phyloP scores from a whole-genome alignment of 306 rosid species.

The Rosa multiflora region DNA sequence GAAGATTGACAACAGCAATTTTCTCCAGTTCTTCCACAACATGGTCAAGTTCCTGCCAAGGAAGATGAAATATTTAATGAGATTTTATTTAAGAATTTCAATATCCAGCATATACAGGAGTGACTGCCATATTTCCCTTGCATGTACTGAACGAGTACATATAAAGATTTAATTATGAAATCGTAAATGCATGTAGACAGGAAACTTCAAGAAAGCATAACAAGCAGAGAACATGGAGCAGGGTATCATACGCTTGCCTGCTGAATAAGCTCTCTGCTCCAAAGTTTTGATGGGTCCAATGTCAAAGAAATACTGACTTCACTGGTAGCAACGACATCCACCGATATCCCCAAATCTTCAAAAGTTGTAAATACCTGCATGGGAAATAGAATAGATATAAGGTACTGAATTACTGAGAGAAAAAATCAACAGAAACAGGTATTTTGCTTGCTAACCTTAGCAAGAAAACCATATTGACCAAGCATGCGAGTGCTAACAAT shows the following conservation, averaged over 20 bases:
- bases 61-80: slow-evolving; percentile 24
- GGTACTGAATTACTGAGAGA: not conserved
- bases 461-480: slow-evolving; percentile 93
- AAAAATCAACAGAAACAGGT: slow-evolving; percentile 10
- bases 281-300: slow-evolving; percentile 84
- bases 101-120: not conserved
- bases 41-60: slow-evolving; percentile 84
- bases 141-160: not conserved
- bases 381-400: slow-evolving; percentile 20
- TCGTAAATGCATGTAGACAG: not conserved
- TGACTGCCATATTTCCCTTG: not conserved
- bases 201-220: not conserved
- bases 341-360: slow-evolving; percentile 83
- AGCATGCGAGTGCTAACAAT: slow-evolving; percentile 98
- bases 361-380: slow-evolving; percentile 82
- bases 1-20: slow-evolving; percentile 88
- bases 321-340: slow-evolving; percentile 84
- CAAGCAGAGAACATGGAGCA: slow-evolving; percentile 21
- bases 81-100: slow-evolving; percentile 7
- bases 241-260: slow-evolving; percentile 58
- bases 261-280: slow-evolving; percentile 89
- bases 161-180: not conserved
- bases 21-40: slow-evolving; percentile 93
- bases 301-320: slow-evolving; percentile 89
- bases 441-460: slow-evolving; percentile 63